Evolutionary conservation across 2,329 filamentous ascomycete genomes (phyloP), one percentile per base, ranked within the genome.

Genomic region (Madurella fahalii): DNA sequence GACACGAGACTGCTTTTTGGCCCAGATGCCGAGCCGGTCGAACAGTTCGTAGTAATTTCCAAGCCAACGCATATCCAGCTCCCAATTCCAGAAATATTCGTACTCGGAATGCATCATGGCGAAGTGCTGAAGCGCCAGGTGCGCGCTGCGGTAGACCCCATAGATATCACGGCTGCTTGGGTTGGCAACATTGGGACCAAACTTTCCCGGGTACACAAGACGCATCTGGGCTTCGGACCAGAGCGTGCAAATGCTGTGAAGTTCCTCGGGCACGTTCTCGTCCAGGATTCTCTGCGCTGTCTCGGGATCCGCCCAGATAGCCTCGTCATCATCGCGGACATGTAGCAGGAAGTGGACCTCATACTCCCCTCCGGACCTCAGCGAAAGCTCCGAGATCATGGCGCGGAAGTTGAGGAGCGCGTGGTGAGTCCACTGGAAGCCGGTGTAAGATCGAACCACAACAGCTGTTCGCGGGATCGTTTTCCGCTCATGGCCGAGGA

Each of bases 171-270:
- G 76, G 59, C 80, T 71, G 53, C 76, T 77, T 7, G 79, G 79
- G 65, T 82, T 81, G 52, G 79, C 74, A 63, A 85, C 83, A 1
- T 85, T 81, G 43, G 85, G 82, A 62, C 87, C 85, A n/a, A 91
- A 86, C 40, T 83, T 80, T 2, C 82, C 82, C 57, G 80, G 70
- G 65, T 95, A 95, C 69, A 90, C 84, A 53, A 92, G 77, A 53
- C 80, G 78, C 88, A 95, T 93, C 70, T 93, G 89, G 50, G 83
- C 79, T 69, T 94, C 89, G 2, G 89, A 91, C 90, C 90, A 95
- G 5, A 95, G 75, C 0, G 87, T 90, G 43, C 86, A 88, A 69
- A 95, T 82, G 57, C 85, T 83, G 67, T 86, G 87, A 70, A 95
- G 95, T 67, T 93, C 88, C 18, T 74, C 67, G 0, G 89, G 88